Base-by-base conservation (phyloP, 139 green algal species). In the Prasinococcaceae sp. region DNA sequence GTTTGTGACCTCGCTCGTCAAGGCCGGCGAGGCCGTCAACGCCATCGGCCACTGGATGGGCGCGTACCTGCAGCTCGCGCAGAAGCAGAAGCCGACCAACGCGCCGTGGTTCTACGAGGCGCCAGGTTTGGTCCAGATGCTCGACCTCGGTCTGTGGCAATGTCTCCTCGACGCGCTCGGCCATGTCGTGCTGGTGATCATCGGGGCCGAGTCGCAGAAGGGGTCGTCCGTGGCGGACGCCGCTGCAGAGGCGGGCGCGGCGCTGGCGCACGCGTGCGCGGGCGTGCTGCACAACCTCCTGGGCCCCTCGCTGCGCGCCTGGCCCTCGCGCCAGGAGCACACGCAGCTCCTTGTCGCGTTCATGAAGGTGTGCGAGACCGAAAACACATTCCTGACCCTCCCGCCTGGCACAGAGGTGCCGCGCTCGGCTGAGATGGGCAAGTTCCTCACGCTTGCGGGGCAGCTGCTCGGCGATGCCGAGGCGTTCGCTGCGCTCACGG, bases 261-360 rank as follows among this genome's bases (percentile, higher is more conserved):
- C 32, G 6, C 45, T 53, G 23, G 45, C 45, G 16, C 23, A 24
- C 26, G 45, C 45, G 6, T 22, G 23, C 8, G 26, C 45, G 25
- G 45, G 45, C 6, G 45, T 53, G 10, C 24, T 53, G 10, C 45
- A 53, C 45, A 53, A 53, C 26, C 45, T 53, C 24, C 9, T 53
- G 16, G 23, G 35, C 26, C 45, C 45, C 24, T 6, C 26, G 45
- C 45, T 53, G 23, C 19, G 25, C 16, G 45, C 45, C 23, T 53
- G 45, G 45, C 32, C 32, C 25, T 38, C 45, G 6, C 45, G 45
- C 25, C 16, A 5, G 24, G 23, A 53, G 45, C 9, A 39, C 25
- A 17, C 23, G 45, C 6, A 22, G 24, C 12, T 53, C 16, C 9
- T 53, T 22, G 10, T 8, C 17, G 23, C 45, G 8, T 12, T 53